Base-by-base conservation (phyloP, 495 filamentous ascomycete species). In the Penicillium cataractarum region DNA sequence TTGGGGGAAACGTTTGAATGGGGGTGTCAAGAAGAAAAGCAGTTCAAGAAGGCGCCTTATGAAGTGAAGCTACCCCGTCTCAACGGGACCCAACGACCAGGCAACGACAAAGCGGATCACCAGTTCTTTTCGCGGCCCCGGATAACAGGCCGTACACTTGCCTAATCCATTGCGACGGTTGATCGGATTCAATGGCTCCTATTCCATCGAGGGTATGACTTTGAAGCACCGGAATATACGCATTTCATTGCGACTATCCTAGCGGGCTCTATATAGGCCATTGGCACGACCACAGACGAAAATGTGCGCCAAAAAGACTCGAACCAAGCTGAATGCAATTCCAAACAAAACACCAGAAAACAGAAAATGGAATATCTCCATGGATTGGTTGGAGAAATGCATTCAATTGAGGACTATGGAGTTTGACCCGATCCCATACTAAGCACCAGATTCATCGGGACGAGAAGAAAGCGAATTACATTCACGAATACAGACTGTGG, bases 51-150 rank as follows among this genome's bases (percentile, higher is more conserved):
- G 52, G 64, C 29, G 44, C 58, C 4, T 26, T 59, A 19, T 29
- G 53, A 57, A 32, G 29, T 53, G 52, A 64, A 50, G 60, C 60
- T 63, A 55, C 55, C 50, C 13, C 19, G 35, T 63, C 42, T 54
- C 53, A 44, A 9, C 15, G 37, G 5, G 6, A 12, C 39, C 40
- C 56, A 42, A 42, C 22, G n/a, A 27, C 22, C 46, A 13, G 46
- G 15, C 46, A n/a, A 54, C 31, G 51, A 54, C 31, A 21, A 31
- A 19, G 31, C 51, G 29, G 35, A 17, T 39, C 19, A 39, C 17
- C 19, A 9, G 8, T 22, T 46, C 19, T 4, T 10, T 15, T 29
- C 5, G 21, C 4, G 26, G 46, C 46, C 22, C 17, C 22, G 24
- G 21, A 17, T 9, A 50, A 27, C 12, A 5, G 22, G 26, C 24